A percentile compares a stretch with the other conserved stretches of the same genome.
Conservation (phyloP, 345 rosid genomes). For the Theobroma cacao region DNA sequence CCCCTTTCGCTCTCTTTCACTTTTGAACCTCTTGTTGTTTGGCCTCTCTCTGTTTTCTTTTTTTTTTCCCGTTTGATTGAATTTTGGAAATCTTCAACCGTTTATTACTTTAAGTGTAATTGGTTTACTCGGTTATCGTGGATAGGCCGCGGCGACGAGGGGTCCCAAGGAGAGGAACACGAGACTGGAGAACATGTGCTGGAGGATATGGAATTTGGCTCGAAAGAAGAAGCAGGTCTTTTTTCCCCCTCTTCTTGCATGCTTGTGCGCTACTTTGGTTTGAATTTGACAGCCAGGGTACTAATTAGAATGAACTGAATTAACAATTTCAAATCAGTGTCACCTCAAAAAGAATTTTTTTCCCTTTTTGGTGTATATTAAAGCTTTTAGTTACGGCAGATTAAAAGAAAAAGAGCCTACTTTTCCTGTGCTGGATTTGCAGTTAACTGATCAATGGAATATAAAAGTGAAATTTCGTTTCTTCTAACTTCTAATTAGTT, state of each 20-base stretch:
- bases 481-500: not conserved
- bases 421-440: not conserved
- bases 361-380: not conserved
- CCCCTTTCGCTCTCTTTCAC: not conserved
- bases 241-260: not conserved
- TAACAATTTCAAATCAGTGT: not conserved
- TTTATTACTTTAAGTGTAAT: not conserved
- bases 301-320: not conserved
- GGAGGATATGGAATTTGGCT: constrained; percentile 94
- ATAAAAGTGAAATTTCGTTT: not conserved
- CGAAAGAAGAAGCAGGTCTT: constrained; percentile 81
- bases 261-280: not conserved
- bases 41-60: not conserved
- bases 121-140: not conserved
- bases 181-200: constrained; percentile 81
- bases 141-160: constrained; percentile 77
- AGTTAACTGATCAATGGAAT: not conserved
- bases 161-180: constrained; percentile 83
- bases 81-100: not conserved
- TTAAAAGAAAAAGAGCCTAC: not conserved
- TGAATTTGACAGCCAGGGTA: not conserved
- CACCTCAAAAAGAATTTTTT: not conserved
- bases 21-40: not conserved
- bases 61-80: not conserved
- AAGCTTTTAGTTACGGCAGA: not conserved